Conservation (phyloP, 2,329 filamentous ascomycete species). For the Colletotrichum cuscutae region DNA sequence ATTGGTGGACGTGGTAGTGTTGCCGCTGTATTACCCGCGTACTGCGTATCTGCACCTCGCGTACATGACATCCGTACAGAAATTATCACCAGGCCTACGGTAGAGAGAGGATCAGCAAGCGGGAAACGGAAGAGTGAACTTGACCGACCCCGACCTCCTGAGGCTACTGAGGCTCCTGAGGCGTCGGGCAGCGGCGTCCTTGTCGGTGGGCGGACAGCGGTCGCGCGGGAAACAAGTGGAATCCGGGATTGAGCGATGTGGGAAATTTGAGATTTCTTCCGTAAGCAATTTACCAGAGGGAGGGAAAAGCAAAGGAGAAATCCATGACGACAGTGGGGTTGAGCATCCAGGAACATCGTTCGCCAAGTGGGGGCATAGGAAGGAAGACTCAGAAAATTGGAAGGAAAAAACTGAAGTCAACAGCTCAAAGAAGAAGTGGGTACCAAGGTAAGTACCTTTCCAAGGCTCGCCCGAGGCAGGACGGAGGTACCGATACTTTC, state of each 20-base stretch:
- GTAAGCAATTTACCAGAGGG: not conserved
- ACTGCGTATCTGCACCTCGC: constrained; percentile 16
- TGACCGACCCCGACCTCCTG: constrained; percentile 16
- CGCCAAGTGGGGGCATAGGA: not conserved
- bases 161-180: not conserved
- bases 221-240: constrained; percentile 27
- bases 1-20: not conserved
- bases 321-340: constrained; percentile 31
- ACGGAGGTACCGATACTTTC: constrained; percentile 25
- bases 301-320: constrained; percentile 1
- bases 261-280: constrained; percentile 4
- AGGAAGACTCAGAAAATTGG: too few species aligned
- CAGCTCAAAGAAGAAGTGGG: constrained; percentile 1
- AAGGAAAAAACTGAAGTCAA: not conserved
- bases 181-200: constrained; percentile 11
- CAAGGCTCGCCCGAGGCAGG: constrained; percentile 3
- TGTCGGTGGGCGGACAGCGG: constrained; percentile 9
- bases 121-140: constrained; percentile 14
- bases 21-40: constrained; percentile 8
- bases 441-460: not conserved
- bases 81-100: not conserved
- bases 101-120: not conserved
- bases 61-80: not conserved
- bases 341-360: constrained; percentile 4
- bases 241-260: constrained; percentile 18